Evolutionary conservation across 1,139 yeast genomes (phyloP).

Genomic region (Lodderomyces theae): DNA sequence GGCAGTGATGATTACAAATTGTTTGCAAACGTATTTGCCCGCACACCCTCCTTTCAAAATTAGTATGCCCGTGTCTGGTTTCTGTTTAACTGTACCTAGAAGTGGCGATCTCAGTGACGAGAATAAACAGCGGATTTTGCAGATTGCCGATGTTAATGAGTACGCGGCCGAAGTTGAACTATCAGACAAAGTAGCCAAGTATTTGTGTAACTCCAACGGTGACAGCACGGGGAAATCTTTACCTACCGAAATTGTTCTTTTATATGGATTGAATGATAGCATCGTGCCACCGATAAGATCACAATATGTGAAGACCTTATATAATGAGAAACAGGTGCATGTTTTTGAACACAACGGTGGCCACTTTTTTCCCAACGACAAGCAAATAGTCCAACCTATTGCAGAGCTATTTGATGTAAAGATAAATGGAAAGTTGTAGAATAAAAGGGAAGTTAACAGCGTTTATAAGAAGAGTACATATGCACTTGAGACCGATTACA

Average conservation of each 20-base stretch:
- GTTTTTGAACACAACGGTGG: conserved; percentile 36
- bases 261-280: conserved; percentile 33
- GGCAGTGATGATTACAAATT: conserved; percentile 55
- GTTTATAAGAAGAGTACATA: background rate
- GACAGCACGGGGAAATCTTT: conserved; percentile 4
- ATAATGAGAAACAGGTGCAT: conserved; percentile 13
- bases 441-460: too few relatives aligned
- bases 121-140: conserved; percentile 20
- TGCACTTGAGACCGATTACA: too few relatives aligned
- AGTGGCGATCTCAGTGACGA: conserved; percentile 9
- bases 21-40: conserved; percentile 38
- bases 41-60: conserved; percentile 42
- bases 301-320: conserved; percentile 23
- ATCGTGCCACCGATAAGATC: conserved; percentile 37
- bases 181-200: conserved; percentile 18
- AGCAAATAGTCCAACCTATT: conserved; percentile 27
- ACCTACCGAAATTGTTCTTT: conserved; percentile 25
- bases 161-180: conserved; percentile 21
- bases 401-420: conserved; percentile 23
- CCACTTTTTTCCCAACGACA: conserved; percentile 33
- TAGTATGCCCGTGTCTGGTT: conserved; percentile 53
- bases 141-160: conserved; percentile 21
- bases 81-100: conserved; percentile 48
- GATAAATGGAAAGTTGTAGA: conserved; percentile 17
- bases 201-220: conserved; percentile 16